A percentile compares a stretch with the other conserved stretches of the same genome.
phyloP scores from a whole-genome alignment of 345 rosid genomes.

The Populus nigra region DNA sequence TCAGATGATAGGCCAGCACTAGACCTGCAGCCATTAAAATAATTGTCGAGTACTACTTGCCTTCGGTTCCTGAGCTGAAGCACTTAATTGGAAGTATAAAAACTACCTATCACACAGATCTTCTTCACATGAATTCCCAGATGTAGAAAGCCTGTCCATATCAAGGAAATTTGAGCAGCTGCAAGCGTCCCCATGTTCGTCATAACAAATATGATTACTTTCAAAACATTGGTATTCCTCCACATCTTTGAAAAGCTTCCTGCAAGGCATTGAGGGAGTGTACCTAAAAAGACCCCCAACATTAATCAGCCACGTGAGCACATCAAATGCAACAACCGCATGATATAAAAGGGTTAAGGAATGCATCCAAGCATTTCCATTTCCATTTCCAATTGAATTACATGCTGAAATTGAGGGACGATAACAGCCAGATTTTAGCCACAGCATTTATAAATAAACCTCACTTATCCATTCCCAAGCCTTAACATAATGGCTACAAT shows the following conservation, averaged over 20 bases:
- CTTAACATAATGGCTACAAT: not conserved
- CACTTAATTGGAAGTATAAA: not conserved
- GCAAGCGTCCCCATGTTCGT: slow-evolving; percentile 53
- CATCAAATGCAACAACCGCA: not conserved
- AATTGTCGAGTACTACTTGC: not conserved
- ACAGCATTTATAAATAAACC: not conserved
- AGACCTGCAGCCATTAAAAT: slow-evolving; percentile 46
- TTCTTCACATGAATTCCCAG: slow-evolving; percentile 84
- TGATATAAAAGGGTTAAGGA: not conserved
- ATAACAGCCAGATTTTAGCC: not conserved
- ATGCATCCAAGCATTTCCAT: not conserved
- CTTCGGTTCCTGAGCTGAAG: not conserved
- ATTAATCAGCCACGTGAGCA: slow-evolving; percentile 11
- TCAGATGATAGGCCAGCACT: slow-evolving; percentile 53
- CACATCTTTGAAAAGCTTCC: slow-evolving; percentile 36
- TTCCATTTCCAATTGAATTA: not conserved
- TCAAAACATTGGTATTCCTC: slow-evolving; percentile 43
- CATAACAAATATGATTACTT: slow-evolving; percentile 43
- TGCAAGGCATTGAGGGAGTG: slow-evolving; percentile 32
- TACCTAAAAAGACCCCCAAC: slow-evolving; percentile 37
- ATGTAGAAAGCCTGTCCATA: slow-evolving; percentile 86
- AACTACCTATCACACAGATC: slow-evolving; percentile 65
- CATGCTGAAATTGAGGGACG: not conserved
- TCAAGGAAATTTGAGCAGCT: slow-evolving; percentile 65
- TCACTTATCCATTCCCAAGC: not conserved